Evolutionary conservation across 2,329 filamentous ascomycete species (phyloP).

Genomic region (Immersiporthe knoxdaviesiana): DNA sequence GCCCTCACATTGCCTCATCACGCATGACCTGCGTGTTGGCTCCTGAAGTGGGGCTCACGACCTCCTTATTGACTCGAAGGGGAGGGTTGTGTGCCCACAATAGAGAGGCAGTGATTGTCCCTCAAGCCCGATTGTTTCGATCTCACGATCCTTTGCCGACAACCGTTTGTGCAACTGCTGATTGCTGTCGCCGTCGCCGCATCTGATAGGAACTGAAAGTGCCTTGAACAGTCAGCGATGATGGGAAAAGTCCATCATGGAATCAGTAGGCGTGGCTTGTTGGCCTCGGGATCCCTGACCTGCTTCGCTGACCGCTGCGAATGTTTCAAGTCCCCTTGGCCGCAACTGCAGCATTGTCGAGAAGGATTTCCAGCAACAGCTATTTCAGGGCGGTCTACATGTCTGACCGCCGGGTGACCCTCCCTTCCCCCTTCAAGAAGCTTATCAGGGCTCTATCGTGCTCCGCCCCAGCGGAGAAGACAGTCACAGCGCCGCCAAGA

Average conservation of each 20-base stretch:
- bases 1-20: conserved; percentile 28
- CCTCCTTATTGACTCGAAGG: too few relatives aligned
- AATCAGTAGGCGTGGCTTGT: not conserved
- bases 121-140: not conserved
- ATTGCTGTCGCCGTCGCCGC: not conserved
- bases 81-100: not conserved
- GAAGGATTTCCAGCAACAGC: not conserved
- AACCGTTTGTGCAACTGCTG: not conserved
- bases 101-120: not conserved
- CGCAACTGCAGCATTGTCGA: not conserved
- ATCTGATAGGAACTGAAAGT: not conserved
- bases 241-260: not conserved
- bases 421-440: not conserved
- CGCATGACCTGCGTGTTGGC: conserved; percentile 5
- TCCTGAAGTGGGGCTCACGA: not conserved
- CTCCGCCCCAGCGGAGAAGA: conserved; percentile 1
- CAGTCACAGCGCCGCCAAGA: conserved; percentile 9
- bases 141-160: not conserved
- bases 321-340: conserved; percentile 7
- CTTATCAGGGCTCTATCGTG: not conserved
- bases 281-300: not conserved
- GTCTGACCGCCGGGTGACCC: not conserved
- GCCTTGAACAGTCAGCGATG: not conserved
- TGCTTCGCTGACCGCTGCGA: not conserved
- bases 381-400: not conserved